Evolutionary conservation across 163 green algal genomes (phyloP).

Genomic region (Chlorella variabilis): DNA sequence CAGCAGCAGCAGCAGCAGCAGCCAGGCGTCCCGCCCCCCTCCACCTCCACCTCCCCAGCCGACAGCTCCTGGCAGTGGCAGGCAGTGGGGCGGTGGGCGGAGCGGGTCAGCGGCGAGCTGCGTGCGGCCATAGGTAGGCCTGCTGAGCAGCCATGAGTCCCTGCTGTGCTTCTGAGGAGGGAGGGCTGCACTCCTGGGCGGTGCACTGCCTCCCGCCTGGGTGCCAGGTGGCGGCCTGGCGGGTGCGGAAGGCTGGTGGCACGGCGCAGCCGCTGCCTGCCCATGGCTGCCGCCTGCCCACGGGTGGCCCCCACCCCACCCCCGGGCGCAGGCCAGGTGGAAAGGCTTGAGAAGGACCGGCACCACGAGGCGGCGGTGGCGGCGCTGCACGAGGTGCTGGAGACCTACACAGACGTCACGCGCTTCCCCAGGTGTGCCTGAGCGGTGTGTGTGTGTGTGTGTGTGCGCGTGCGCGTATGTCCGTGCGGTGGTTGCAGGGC

Average conservation of each 20-base stretch:
- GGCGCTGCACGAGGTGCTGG: slow-evolving; percentile 74
- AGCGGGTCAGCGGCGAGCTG: slow-evolving; percentile 6
- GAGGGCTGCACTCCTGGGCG: too few species aligned
- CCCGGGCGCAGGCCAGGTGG: too few species aligned
- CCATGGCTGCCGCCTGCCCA: too few species aligned
- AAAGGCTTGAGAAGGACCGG: slow-evolving; percentile 19
- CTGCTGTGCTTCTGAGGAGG: too few species aligned
- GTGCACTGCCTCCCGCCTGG: too few species aligned
- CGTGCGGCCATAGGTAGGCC: not conserved
- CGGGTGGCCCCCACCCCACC: too few species aligned
- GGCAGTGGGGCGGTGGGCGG: slow-evolving; percentile 24
- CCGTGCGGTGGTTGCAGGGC: not conserved
- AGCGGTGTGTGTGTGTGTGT: not conserved
- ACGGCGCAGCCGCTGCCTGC: not conserved
- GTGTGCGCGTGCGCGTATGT: not conserved
- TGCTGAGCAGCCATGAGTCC: too few species aligned
- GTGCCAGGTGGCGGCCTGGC: too few species aligned
- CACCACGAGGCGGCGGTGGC: slow-evolving; percentile 37
- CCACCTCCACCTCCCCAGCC: too few species aligned
- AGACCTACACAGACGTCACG: slow-evolving; percentile 88
- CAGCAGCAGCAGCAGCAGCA: not conserved
- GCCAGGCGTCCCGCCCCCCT: not conserved
- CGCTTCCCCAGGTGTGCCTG: slow-evolving; percentile 66
- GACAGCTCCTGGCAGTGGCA: slow-evolving; percentile 19
- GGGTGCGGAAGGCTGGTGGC: too few species aligned